Conservation (phyloP, 306 rosid genomes). For the Cucumis sativus region Cucumber_9930_V3 NC_026656.2:16784501-16785000, state of each 20-base stretch:
- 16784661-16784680: slow-evolving; percentile 56
- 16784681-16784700: slow-evolving; percentile 46
- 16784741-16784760: slow-evolving; percentile 54
- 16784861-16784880: background rate
- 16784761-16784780: slow-evolving; percentile 46
- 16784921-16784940: slow-evolving; percentile 87
- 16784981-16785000: slow-evolving; percentile 42
- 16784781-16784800: slow-evolving; percentile 71
- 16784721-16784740: slow-evolving; percentile 37
- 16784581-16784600: slow-evolving; percentile 40
- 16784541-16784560: slow-evolving; percentile 68
- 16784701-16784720: slow-evolving; percentile 29
- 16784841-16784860: background rate
- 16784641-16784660: slow-evolving; percentile 57
- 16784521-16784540: slow-evolving; percentile 78
- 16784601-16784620: slow-evolving; percentile 54
- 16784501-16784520: slow-evolving; percentile 62
- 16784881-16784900: background rate
- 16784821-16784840: too few species aligned
- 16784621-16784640: slow-evolving; percentile 39
- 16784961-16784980: slow-evolving; percentile 71
- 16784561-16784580: slow-evolving; percentile 59
- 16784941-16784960: slow-evolving; percentile 85
- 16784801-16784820: slow-evolving; percentile 40
- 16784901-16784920: slow-evolving; percentile 52